A percentile compares a stretch with the other conserved stretches of the same genome.
These are phyloP conservation scores for Hymenoscyphus repandus DNA, from an alignment of 2,329 filamentous ascomycete species.

Conservation along the genomic window DNA sequence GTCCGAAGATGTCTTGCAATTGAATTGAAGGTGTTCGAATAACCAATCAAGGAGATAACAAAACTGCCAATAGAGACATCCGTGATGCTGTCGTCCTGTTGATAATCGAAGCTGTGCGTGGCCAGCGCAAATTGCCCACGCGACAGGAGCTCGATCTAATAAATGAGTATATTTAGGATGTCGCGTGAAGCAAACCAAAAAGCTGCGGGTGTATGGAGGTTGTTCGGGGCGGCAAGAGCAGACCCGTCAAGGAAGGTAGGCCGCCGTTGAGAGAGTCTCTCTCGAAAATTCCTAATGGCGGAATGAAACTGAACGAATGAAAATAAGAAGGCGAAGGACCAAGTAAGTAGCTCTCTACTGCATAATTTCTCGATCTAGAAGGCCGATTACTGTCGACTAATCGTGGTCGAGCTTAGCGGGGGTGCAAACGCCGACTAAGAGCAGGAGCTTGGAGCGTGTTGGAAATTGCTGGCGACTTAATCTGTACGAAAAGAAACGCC, in stretches of 20 bases:
- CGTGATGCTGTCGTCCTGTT: constrained; percentile 1
- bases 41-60: background rate
- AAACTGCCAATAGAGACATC: constrained; percentile 1
- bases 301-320: no score
- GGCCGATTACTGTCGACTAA: no score
- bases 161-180: background rate
- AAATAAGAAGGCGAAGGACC: no score
- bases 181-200: background rate
- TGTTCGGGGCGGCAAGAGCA: background rate
- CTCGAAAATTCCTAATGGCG: no score
- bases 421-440: no score
- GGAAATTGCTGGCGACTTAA: no score
- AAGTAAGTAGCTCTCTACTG: no score
- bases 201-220: background rate
- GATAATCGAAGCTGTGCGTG: background rate
- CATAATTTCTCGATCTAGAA: no score
- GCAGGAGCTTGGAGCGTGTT: no score
- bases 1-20: constrained; percentile 8
- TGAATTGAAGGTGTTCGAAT: background rate
- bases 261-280: no score
- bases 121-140: background rate
- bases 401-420: no score
- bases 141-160: background rate
- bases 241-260: background rate
- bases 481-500: no score